Conservation (phyloP, 257 asterid species). For the Voacanga thouarsii region DNA sequence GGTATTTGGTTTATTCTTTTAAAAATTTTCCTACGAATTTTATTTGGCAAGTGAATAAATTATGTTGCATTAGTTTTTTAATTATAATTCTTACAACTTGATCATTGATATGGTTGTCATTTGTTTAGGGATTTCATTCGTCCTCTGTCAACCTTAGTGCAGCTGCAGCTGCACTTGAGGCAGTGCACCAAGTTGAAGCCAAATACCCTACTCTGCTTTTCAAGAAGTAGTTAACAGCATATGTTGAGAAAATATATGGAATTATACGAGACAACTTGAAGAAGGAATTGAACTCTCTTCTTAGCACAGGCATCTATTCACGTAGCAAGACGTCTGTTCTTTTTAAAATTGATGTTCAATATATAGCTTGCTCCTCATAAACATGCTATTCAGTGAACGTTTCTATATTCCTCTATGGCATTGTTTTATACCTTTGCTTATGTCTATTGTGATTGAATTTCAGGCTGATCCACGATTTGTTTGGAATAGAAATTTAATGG, state of each 20-base stretch:
- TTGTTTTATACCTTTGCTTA: too few species aligned
- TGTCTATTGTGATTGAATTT: too few species aligned
- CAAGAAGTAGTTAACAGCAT: slow-evolving; percentile 97
- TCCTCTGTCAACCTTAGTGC: slow-evolving; percentile 72
- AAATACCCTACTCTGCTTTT: slow-evolving; percentile 95
- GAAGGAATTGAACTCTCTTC: slow-evolving; percentile 77
- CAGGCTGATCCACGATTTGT: too few species aligned
- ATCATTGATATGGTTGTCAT: slow-evolving; percentile 13
- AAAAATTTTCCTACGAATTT: slow-evolving; percentile 1
- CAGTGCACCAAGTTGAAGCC: slow-evolving; percentile 95
- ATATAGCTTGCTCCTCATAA: too few species aligned
- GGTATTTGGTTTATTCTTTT: slow-evolving; percentile 46
- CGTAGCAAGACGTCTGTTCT: too few species aligned
- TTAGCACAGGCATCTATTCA: too few species aligned
- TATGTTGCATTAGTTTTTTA: not conserved
- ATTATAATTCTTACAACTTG: slow-evolving; percentile 1
- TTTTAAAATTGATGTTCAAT: too few species aligned
- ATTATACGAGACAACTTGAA: slow-evolving; percentile 93
- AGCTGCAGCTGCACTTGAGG: slow-evolving; percentile 76
- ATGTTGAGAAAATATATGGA: slow-evolving; percentile 97
- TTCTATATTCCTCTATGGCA: too few species aligned
- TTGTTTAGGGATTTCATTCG: slow-evolving; percentile 84
- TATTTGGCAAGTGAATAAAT: not conserved
- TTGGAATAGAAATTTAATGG: too few species aligned
- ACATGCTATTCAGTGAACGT: too few species aligned